Conservation (phyloP, 228 moss, liverwort and hornwort genomes). For the Sphagnum fallax region DNA sequence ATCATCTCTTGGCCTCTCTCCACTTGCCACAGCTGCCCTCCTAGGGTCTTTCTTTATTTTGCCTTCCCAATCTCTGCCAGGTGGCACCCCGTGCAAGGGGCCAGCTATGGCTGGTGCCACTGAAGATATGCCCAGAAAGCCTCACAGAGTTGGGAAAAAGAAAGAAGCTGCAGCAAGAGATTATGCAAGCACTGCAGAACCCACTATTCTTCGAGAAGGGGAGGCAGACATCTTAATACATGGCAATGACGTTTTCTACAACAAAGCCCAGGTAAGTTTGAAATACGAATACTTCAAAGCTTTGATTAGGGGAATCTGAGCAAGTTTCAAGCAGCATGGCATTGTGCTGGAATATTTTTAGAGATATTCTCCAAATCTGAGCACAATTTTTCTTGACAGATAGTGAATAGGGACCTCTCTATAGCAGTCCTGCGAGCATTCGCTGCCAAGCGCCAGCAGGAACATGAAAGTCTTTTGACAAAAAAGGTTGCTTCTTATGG, state of each 20-base stretch:
- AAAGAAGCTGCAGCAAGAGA: too few relatives aligned
- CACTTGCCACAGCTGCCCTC: too few relatives aligned
- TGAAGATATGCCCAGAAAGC: constrained; percentile 15
- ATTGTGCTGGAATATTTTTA: not conserved
- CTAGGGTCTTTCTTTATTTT: too few relatives aligned
- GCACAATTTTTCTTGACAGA: constrained; percentile 21
- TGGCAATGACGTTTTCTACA: constrained; percentile 96
- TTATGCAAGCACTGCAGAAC: constrained; percentile 12
- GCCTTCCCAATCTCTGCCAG: too few relatives aligned
- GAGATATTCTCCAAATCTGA: not conserved
- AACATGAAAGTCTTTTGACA: constrained; percentile 31
- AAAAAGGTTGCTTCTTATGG: constrained; percentile 36
- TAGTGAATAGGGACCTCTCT: constrained; percentile 86
- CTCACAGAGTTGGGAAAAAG: constrained; percentile 29
- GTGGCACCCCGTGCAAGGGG: not conserved
- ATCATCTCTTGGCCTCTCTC: too few relatives aligned
- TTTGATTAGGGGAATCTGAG: not conserved
- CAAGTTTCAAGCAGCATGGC: too few relatives aligned
- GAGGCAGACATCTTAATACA: constrained; percentile 91
- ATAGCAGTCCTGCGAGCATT: constrained; percentile 78
- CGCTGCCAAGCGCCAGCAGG: constrained; percentile 67
- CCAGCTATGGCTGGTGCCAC: constrained; percentile 21
- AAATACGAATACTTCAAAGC: not conserved
- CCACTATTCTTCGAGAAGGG: constrained; percentile 74
- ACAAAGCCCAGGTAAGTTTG: constrained; percentile 81